Percentiles rank a stretch among this genome's conserved stretches.
These are phyloP conservation scores for Helicocarpus griseus DNA, from an alignment of 2,329 filamentous ascomycete species.

Conservation along the genomic window DNA sequence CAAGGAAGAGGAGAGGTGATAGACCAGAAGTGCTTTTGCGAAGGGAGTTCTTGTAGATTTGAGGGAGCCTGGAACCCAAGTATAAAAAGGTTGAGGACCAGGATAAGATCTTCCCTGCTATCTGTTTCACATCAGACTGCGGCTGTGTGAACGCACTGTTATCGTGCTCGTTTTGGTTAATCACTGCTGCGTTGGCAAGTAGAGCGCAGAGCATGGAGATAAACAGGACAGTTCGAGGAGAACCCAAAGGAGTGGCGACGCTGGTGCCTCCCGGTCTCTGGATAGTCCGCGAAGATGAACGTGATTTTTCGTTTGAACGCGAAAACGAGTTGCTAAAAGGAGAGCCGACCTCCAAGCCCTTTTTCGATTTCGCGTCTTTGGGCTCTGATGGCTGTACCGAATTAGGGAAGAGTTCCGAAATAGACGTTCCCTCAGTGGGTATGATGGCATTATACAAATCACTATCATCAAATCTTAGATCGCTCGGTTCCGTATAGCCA, in stretches of 20 bases:
- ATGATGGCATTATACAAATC: constrained; percentile 29
- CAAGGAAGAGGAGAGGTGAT: constrained; percentile 53
- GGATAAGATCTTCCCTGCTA: constrained; percentile 43
- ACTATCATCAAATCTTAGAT: constrained; percentile 19
- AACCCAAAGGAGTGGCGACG: constrained; percentile 22
- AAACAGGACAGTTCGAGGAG: constrained; percentile 36
- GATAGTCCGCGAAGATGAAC: constrained; percentile 20
- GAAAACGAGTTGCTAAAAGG: constrained; percentile 18
- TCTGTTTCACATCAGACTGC: constrained; percentile 27
- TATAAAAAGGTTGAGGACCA: constrained; percentile 50
- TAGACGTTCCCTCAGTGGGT: constrained; percentile 23
- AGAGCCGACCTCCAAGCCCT: constrained; percentile 15
- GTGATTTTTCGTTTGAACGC: constrained; percentile 27
- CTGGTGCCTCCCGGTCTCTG: constrained; percentile 17
- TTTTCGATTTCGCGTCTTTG: constrained; percentile 21
- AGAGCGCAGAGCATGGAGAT: constrained; percentile 37
- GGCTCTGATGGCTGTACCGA: constrained; percentile 17
- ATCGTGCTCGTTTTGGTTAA: constrained; percentile 16
- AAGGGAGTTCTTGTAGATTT: constrained; percentile 56
- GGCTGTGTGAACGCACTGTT: constrained; percentile 13
- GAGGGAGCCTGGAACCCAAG: constrained; percentile 51
- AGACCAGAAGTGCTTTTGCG: constrained; percentile 56
- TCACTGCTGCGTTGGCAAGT: constrained; percentile 32
- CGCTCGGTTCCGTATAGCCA: constrained; percentile 17
- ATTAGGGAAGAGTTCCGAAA: constrained; percentile 13